Percentiles rank a stretch among this genome's conserved stretches.
These are phyloP conservation scores for Neurospora cerealis DNA, from an alignment of 495 filamentous ascomycete genomes.

Conservation along the genomic window DNA sequence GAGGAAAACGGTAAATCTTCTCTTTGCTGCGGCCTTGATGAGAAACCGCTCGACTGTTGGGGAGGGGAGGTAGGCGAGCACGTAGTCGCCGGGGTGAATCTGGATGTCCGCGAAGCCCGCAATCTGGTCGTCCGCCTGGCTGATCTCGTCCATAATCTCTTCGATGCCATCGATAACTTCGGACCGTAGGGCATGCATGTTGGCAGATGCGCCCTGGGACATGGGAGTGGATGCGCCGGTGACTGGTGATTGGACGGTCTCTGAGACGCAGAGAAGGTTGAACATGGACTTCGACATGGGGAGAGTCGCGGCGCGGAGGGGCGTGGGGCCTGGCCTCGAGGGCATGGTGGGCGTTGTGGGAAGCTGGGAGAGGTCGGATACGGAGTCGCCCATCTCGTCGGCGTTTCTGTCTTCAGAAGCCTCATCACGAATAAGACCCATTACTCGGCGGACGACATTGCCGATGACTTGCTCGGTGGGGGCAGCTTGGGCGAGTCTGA, in stretches of 20 bases:
- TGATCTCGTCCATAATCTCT: conserved; percentile 86
- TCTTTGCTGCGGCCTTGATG: conserved; percentile 68
- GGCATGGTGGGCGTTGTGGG: conserved; percentile 17
- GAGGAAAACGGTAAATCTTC: conserved; percentile 80
- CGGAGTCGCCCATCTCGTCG: conserved; percentile 41
- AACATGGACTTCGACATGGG: conserved; percentile 64
- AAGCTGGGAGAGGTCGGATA: conserved; percentile 17
- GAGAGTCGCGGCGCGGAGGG: conserved; percentile 43
- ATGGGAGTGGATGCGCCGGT: conserved; percentile 38
- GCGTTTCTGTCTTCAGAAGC: conserved; percentile 69
- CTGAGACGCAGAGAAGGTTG: conserved; percentile 50
- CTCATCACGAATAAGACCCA: conserved; percentile 87
- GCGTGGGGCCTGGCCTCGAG: conserved; percentile 27
- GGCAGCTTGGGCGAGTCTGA: conserved; percentile 65
- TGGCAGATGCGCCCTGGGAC: conserved; percentile 24
- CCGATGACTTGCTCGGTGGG: conserved; percentile 85
- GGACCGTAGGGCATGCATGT: conserved; percentile 57
- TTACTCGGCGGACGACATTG: conserved; percentile 81
- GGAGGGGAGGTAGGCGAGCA: conserved; percentile 74
- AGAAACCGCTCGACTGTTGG: conserved; percentile 79
- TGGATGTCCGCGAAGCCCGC: conserved; percentile 76
- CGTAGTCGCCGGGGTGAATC: conserved; percentile 82
- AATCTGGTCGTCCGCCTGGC: conserved; percentile 81
- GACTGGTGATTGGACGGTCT: conserved; percentile 14
- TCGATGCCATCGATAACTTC: conserved; percentile 81